These are phyloP conservation scores for Eucalyptus sp. DNA, from an alignment of 345 rosid genomes.

Conservation along the genomic window DNA sequence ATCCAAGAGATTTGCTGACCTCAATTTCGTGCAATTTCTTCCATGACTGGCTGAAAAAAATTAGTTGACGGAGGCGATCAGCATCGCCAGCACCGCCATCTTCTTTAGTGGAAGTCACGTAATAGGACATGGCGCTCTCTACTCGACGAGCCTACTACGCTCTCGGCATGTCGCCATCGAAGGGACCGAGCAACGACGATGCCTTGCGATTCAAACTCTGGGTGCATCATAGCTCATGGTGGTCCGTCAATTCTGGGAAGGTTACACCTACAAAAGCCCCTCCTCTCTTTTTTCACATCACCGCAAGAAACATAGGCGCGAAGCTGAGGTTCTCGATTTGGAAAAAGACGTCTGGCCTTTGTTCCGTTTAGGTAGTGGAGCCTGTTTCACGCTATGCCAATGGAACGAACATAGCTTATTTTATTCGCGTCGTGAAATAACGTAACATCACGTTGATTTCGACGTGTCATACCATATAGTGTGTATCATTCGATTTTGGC, in stretches of 20 bases:
- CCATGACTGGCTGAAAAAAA: neutral
- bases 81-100: neutral
- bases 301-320: neutral
- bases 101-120: neutral
- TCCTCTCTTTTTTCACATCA: neutral
- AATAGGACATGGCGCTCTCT: neutral
- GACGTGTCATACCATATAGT: rapidly evolving
- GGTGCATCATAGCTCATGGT: neutral
- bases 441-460: neutral
- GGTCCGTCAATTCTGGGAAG: neutral
- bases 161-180: neutral
- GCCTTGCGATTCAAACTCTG: neutral
- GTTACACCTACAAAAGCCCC: neutral
- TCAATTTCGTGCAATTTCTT: neutral
- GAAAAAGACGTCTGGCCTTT: neutral
- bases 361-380: neutral
- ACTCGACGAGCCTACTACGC: neutral
- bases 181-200: neutral
- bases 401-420: neutral
- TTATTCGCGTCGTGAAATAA: neutral
- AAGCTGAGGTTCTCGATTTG: neutral
- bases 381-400: neutral
- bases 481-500: rapidly evolving
- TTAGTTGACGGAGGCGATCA: neutral
- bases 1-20: neutral